These are phyloP conservation scores for Ophiorrhiza pumila DNA, from an alignment of 257 asterid genomes.

Conservation along the genomic window DNA sequence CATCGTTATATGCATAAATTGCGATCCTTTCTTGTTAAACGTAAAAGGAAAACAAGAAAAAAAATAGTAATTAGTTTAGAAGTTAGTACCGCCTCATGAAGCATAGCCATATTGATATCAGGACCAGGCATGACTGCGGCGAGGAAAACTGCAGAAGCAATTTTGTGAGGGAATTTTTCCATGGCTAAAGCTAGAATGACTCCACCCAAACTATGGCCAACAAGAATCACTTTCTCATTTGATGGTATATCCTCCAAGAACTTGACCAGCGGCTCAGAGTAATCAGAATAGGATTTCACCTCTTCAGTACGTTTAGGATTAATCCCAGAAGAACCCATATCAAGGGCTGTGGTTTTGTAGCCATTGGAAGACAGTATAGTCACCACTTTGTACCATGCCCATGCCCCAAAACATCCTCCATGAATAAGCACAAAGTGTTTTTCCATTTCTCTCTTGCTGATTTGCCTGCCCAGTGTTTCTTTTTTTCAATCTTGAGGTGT, in stretches of 20 bases:
- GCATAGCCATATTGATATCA: neutral
- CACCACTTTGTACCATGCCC: neutral
- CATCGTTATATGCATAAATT: too few species aligned
- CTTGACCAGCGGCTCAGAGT: neutral
- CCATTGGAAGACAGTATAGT: neutral
- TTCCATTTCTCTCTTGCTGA: neutral
- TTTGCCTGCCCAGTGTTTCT: too few species aligned
- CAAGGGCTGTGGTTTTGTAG: neutral
- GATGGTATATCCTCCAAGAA: neutral
- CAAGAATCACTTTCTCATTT: neutral
- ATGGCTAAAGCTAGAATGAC: neutral
- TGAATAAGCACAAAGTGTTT: neutral
- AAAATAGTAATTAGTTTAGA: too few species aligned
- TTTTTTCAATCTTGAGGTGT: too few species aligned
- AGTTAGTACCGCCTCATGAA: neutral
- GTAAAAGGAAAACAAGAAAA: too few species aligned
- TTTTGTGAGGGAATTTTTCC: conserved; percentile 11
- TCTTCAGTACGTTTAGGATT: neutral
- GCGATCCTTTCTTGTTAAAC: too few species aligned
- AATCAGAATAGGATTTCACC: neutral
- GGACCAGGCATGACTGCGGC: conserved; percentile 17
- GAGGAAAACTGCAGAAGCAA: conserved; percentile 17
- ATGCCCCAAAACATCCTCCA: neutral
- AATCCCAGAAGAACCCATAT: neutral
- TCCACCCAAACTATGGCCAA: conserved; percentile 11